phyloP scores from a whole-genome alignment of 352 stramenopile species.

The Globisporangium paroecandrum region DNA sequence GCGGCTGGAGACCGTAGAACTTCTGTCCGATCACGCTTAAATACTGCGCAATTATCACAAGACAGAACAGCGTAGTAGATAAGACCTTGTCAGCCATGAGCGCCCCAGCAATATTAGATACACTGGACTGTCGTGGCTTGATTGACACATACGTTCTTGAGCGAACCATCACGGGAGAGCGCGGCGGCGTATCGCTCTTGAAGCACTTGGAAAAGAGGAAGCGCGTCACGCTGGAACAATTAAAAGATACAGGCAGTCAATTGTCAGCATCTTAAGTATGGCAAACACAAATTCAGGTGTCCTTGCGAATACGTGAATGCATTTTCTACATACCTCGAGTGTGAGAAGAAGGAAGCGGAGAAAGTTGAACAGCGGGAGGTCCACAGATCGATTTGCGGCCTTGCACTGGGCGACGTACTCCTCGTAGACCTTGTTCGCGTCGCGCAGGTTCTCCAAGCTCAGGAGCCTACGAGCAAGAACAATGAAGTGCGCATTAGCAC shows the following conservation, averaged over 20 bases:
- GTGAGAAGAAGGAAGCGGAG: slow-evolving; percentile 80
- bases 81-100: slow-evolving; percentile 2
- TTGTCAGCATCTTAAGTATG: not conserved
- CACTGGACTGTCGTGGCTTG: too few relatives aligned
- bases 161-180: slow-evolving; percentile 65
- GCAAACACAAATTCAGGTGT: not conserved
- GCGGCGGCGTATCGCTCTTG: slow-evolving; percentile 77
- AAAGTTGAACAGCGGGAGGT: slow-evolving; percentile 84
- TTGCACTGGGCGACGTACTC: slow-evolving; percentile 56
- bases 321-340: slow-evolving; percentile 50
- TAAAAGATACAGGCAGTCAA: not conserved
- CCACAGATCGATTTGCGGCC: slow-evolving; percentile 32
- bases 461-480: slow-evolving; percentile 41
- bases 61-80: slow-evolving; percentile 7
- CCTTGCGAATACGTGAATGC: not conserved
- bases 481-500: not conserved
- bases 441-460: slow-evolving; percentile 83
- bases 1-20: slow-evolving; percentile 83
- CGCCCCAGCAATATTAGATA: not conserved
- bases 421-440: slow-evolving; percentile 80
- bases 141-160: slow-evolving; percentile 67
- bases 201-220: slow-evolving; percentile 85
- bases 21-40: slow-evolving; percentile 82
- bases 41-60: slow-evolving; percentile 47
- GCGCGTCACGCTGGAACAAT: slow-evolving; percentile 57